Evolutionary conservation across 176 grass and related monocot species (phyloP).

Genomic region (Chloris gayana): DNA sequence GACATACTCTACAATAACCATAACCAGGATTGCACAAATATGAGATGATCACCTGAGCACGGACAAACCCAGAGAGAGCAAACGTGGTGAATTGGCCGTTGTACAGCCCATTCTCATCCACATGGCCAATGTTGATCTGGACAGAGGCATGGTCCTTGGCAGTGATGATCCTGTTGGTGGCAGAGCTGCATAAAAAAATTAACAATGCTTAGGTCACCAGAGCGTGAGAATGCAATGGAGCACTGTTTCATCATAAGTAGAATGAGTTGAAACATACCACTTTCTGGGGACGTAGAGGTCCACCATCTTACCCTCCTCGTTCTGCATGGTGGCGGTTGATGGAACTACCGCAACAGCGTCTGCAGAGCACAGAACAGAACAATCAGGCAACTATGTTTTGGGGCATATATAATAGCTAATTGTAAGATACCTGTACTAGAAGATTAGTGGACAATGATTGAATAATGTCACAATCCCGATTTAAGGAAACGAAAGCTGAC

Average conservation of each 20-base stretch:
- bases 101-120: conserved; percentile 79
- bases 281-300: conserved; percentile 88
- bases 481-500: too few species aligned
- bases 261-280: conserved; percentile 16
- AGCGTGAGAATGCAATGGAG: background rate
- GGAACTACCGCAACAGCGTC: conserved; percentile 27
- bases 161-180: conserved; percentile 75
- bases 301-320: conserved; percentile 73
- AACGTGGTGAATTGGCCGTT: conserved; percentile 67
- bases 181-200: conserved; percentile 54
- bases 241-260: background rate
- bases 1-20: too few species aligned
- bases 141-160: conserved; percentile 85
- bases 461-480: too few species aligned
- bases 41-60: conserved; percentile 63
- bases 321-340: conserved; percentile 56
- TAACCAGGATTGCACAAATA: background rate
- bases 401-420: too few species aligned
- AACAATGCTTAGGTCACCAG: background rate
- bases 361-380: background rate
- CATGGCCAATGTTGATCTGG: conserved; percentile 79
- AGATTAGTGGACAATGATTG: too few species aligned
- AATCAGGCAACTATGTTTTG: too few species aligned
- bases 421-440: too few species aligned
- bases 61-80: conserved; percentile 79